These are phyloP conservation scores for Brassica carinata DNA, from an alignment of 345 rosid species.

Conservation along the genomic window DNA sequence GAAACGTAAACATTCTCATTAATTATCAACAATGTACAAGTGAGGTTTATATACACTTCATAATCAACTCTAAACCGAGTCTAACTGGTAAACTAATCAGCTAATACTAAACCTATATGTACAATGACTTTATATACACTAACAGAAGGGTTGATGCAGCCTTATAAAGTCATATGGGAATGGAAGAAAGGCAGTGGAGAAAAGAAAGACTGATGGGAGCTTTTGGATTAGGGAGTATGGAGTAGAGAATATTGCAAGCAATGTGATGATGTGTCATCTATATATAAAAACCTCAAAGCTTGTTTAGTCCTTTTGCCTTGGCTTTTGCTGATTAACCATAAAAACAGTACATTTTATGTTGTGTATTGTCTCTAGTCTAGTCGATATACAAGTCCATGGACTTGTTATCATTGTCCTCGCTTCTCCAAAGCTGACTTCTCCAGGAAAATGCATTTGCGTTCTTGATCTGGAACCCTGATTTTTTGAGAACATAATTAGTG, in stretches of 20 bases:
- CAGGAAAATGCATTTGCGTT: too few species aligned
- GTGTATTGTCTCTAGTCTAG: not conserved
- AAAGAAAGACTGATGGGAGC: constrained; percentile 12
- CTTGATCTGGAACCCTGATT: too few species aligned
- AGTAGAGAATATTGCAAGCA: not conserved
- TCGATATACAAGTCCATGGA: not conserved
- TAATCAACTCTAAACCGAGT: too few species aligned
- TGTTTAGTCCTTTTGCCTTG: constrained; percentile 6
- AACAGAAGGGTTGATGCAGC: not conserved
- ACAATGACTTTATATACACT: too few species aligned
- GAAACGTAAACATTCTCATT: too few species aligned
- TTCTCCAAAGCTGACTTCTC: too few species aligned
- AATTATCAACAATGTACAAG: too few species aligned
- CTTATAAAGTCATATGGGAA: constrained; percentile 74
- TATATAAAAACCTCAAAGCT: constrained; percentile 6
- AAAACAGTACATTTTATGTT: not conserved
- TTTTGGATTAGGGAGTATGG: not conserved
- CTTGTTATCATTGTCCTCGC: too few species aligned
- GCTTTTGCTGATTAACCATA: not conserved
- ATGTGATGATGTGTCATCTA: constrained; percentile 1
- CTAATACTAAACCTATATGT: too few species aligned
- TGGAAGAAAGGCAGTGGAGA: constrained; percentile 49
- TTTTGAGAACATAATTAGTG: too few species aligned
- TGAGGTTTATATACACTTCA: too few species aligned
- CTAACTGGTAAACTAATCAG: too few species aligned